Percentiles rank a stretch among this genome's conserved stretches.
Conservation (phyloP, 768 basidiomycete species). For the Wakefieldia striispora region DNA sequence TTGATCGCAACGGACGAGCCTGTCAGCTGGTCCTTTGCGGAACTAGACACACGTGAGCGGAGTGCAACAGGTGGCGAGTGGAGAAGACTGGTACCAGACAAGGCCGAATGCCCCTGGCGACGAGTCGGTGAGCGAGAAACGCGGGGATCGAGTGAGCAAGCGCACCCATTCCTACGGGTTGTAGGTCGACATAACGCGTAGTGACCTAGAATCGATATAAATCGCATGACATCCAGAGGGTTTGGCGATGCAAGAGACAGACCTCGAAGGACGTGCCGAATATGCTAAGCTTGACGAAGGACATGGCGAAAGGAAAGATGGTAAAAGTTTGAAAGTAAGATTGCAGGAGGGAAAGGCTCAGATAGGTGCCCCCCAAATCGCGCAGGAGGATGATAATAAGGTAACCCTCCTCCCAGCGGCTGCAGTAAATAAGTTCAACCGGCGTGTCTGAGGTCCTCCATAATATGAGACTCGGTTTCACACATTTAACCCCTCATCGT, state of each 20-base stretch:
- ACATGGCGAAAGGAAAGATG: conserved; percentile 47
- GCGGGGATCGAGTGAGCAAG: conserved; percentile 12
- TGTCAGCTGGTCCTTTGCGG: conserved; percentile 93
- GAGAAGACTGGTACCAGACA: conserved; percentile 67
- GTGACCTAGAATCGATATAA: conserved; percentile 63
- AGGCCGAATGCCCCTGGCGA: conserved; percentile 86
- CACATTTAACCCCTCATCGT: too few species aligned
- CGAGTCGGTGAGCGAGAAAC: conserved; percentile 17
- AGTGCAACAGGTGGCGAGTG: not conserved
- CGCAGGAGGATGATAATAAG: conserved; percentile 3
- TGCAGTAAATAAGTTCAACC: conserved; percentile 8
- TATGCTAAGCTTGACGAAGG: conserved; percentile 97
- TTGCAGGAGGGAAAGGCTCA: conserved; percentile 13
- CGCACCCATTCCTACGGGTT: conserved; percentile 98
- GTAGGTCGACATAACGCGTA: conserved; percentile 97
- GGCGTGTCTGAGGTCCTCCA: conserved; percentile 23
- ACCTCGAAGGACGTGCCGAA: conserved; percentile 98
- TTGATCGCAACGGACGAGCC: conserved; percentile 96
- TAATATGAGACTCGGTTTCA: too few species aligned
- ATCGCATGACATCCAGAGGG: conserved; percentile 19
- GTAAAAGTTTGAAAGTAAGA: conserved; percentile 9
- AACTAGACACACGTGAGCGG: conserved; percentile 46
- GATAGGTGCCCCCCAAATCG: conserved; percentile 16
- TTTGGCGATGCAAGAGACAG: conserved; percentile 14
- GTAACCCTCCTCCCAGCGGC: conserved; percentile 16